Evolutionary conservation across 129 eudicot genomes (phyloP).

Genomic region (Arctium lappa): DNA sequence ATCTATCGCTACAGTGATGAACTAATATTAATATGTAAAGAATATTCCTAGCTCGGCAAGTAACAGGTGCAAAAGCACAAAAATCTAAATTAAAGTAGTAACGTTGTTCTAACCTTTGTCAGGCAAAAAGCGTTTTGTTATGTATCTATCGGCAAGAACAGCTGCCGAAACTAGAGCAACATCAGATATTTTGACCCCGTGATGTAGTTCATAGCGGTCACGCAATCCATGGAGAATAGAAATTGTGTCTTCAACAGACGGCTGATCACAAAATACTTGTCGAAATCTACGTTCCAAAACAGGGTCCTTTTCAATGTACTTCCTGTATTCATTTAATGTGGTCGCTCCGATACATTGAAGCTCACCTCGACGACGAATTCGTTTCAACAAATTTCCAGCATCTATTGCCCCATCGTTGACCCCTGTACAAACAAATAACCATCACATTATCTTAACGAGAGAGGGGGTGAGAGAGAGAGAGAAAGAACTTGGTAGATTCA

Average conservation of each 20-base stretch:
- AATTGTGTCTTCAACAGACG: constrained; percentile 86
- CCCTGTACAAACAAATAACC: constrained; percentile 40
- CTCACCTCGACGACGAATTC: constrained; percentile 93
- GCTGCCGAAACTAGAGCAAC: constrained; percentile 89
- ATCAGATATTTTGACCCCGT: constrained; percentile 92
- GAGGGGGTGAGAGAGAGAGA: no score
- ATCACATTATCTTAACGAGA: not conserved
- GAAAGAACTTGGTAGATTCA: no score
- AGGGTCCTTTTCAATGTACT: constrained; percentile 86
- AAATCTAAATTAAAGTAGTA: not conserved
- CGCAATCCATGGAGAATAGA: constrained; percentile 94
- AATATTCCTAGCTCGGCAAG: not conserved
- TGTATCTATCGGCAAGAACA: constrained; percentile 84
- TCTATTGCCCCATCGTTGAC: constrained; percentile 92
- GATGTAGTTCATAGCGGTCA: constrained; percentile 90
- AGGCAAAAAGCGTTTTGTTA: constrained; percentile 61
- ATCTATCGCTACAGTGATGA: constrained; percentile 69
- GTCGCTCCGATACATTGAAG: constrained; percentile 90
- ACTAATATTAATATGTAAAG: not conserved
- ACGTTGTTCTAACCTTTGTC: not conserved
- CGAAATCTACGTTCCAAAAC: constrained; percentile 62
- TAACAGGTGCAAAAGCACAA: not conserved
- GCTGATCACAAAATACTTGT: constrained; percentile 44
- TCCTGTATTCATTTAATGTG: constrained; percentile 78
- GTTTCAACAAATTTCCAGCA: constrained; percentile 86